phyloP scores from a whole-genome alignment of 176 grass and related monocot genomes.

The Oryza meyeriana region DNA sequence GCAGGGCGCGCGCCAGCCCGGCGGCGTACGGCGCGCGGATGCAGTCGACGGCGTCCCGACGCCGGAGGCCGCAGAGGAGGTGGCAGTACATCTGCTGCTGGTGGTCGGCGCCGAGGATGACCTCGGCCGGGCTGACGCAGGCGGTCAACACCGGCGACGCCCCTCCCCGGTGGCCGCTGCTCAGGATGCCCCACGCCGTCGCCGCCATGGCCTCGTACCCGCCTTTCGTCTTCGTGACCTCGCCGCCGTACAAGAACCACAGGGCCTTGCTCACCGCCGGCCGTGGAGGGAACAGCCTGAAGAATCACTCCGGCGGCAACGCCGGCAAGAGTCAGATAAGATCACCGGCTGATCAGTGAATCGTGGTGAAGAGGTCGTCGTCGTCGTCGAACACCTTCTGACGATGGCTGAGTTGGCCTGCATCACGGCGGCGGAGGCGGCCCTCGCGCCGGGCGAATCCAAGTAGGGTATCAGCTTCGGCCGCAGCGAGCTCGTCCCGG shows the following conservation, averaged over 20 bases:
- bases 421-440: slow-evolving; percentile 4
- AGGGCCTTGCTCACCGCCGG: slow-evolving; percentile 10
- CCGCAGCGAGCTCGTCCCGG: slow-evolving; percentile 30
- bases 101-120: slow-evolving; percentile 21
- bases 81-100: slow-evolving; percentile 39
- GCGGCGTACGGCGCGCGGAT: slow-evolving; percentile 41
- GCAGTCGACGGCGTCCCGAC: neutral
- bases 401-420: slow-evolving; percentile 23
- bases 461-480: slow-evolving; percentile 39
- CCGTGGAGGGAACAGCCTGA: slow-evolving; percentile 28
- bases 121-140: slow-evolving; percentile 19
- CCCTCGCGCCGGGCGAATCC: slow-evolving; percentile 12
- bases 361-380: neutral
- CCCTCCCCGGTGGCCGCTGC: neutral
- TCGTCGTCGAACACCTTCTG: slow-evolving; percentile 5
- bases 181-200: slow-evolving; percentile 23
- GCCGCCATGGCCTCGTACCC: slow-evolving; percentile 31
- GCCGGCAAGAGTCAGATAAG: neutral
- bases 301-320: neutral
- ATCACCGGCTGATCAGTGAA: neutral
- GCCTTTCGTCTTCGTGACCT: slow-evolving; percentile 27
- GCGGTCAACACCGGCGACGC: slow-evolving; percentile 8
- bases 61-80: slow-evolving; percentile 31
- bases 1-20: slow-evolving; percentile 17
- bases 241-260: slow-evolving; percentile 38